Percentiles rank a stretch among this genome's conserved stretches.
These are phyloP conservation scores for Salix purpurea DNA, from an alignment of 345 rosid species.

Conservation along the genomic window DNA sequence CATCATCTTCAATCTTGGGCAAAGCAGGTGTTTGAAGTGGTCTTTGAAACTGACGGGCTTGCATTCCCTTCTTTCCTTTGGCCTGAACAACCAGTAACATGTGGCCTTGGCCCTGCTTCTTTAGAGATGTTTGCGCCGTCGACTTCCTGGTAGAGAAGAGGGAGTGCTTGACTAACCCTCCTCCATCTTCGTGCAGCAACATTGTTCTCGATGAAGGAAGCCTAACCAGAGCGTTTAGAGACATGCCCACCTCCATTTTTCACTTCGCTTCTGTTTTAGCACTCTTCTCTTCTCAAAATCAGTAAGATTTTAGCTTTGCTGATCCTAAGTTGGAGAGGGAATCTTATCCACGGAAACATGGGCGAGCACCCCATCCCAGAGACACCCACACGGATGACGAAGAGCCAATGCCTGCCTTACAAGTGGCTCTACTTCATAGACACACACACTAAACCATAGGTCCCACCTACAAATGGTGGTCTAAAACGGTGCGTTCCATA, in stretches of 20 bases:
- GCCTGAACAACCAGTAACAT: conserved; percentile 55
- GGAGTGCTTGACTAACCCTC: conserved; percentile 45
- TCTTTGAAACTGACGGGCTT: conserved; percentile 69
- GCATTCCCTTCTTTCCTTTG: conserved; percentile 83
- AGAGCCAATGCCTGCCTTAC: conserved; percentile 29
- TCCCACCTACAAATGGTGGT: too few species aligned
- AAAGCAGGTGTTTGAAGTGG: conserved; percentile 56
- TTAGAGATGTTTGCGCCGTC: conserved; percentile 21
- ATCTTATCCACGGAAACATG: conserved; percentile 31
- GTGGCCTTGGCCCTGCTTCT: conserved; percentile 17
- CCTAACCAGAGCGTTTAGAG: conserved; percentile 60
- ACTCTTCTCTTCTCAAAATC: neutral
- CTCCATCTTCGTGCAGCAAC: conserved; percentile 30
- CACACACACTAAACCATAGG: too few species aligned
- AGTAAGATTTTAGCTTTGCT: neutral
- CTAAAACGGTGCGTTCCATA: too few species aligned
- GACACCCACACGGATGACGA: neutral
- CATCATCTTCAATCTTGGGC: conserved; percentile 95
- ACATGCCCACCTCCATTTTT: conserved; percentile 68
- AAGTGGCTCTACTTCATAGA: too few species aligned
- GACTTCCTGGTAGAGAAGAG: conserved; percentile 38
- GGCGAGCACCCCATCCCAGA: neutral
- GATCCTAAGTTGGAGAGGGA: too few species aligned
- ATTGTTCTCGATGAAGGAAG: conserved; percentile 48
- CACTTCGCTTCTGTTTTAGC: neutral